These are phyloP conservation scores for Lachancea sp. DNA, from an alignment of 805 yeast genomes.

Conservation along the genomic window DNA sequence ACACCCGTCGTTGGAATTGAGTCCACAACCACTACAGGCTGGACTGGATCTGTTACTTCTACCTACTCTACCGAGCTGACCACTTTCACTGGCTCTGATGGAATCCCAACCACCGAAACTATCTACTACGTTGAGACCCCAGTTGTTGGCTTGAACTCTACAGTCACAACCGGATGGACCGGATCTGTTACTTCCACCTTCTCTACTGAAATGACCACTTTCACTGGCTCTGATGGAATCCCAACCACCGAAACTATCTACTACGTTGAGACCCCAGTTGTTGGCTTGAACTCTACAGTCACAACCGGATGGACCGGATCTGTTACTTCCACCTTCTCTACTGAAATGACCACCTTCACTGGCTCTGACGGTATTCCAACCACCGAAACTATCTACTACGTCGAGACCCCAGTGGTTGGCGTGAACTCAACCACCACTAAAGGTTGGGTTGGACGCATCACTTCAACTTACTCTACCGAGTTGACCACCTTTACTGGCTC, in stretches of 20 bases:
- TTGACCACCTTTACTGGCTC: too few relatives aligned
- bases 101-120: constrained; percentile 3
- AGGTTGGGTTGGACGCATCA: too few relatives aligned
- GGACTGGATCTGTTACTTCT: constrained; percentile 10
- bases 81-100: constrained; percentile 7
- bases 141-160: constrained; percentile 7
- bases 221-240: constrained; percentile 7
- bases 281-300: constrained; percentile 1
- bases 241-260: constrained; percentile 7
- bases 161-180: constrained; percentile 7
- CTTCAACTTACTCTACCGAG: too few relatives aligned
- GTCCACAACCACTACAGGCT: constrained; percentile 3
- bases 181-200: constrained; percentile 7
- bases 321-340: constrained; percentile 9
- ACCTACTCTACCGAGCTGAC: constrained; percentile 5
- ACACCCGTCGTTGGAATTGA: constrained; percentile 6
- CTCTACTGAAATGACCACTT: constrained; percentile 3
- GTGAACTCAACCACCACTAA: too few relatives aligned
- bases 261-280: constrained; percentile 5
- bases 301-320: constrained; percentile 13
- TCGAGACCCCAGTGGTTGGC: constrained; percentile 2
- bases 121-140: constrained; percentile 10
- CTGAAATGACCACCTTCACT: constrained; percentile 3
- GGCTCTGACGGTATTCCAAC: constrained; percentile 12
- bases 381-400: constrained; percentile 11